Evolutionary conservation across 345 rosid genomes (phyloP).

Genomic region (Gossypium mustelinum): DNA sequence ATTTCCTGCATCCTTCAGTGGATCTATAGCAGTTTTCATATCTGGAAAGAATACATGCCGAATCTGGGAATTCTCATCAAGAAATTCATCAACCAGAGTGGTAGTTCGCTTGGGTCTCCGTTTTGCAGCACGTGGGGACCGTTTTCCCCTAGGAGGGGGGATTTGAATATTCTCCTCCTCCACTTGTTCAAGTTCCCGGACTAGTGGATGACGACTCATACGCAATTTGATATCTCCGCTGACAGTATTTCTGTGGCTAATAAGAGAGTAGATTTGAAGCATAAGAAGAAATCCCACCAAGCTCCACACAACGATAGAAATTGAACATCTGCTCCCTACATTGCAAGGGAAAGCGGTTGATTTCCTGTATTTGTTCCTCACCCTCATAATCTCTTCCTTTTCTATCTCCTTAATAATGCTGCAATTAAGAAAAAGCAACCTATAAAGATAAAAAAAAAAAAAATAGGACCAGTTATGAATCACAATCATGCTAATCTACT

Average conservation of each 20-base stretch:
- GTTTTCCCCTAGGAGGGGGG: slow-evolving; percentile 77
- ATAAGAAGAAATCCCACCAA: slow-evolving; percentile 63
- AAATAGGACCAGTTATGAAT: slow-evolving; percentile 27
- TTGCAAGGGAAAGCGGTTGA: slow-evolving; percentile 62
- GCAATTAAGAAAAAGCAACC: slow-evolving; percentile 51
- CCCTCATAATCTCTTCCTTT: slow-evolving; percentile 57
- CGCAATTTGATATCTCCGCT: slow-evolving; percentile 36
- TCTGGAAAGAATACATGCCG: slow-evolving; percentile 75
- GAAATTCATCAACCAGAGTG: slow-evolving; percentile 83
- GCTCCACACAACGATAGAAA: slow-evolving; percentile 54
- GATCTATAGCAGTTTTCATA: slow-evolving; percentile 55
- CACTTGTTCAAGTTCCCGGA: slow-evolving; percentile 65
- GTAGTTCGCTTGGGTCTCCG: slow-evolving; percentile 70
- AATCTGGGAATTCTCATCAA: slow-evolving; percentile 85
- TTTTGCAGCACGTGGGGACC: slow-evolving; percentile 78
- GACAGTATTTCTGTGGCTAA: slow-evolving; percentile 31
- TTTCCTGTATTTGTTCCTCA: slow-evolving; percentile 76
- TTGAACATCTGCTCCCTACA: slow-evolving; percentile 73
- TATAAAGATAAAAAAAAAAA: slow-evolving; percentile 34
- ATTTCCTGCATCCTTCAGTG: slow-evolving; percentile 52
- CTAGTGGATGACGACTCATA: slow-evolving; percentile 34
- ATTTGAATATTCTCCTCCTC: slow-evolving; percentile 72
- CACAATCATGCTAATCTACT: slow-evolving; percentile 22
- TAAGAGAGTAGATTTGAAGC: slow-evolving; percentile 51
- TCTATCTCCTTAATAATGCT: slow-evolving; percentile 55